Base-by-base conservation (phyloP, 1,139 yeast genomes). In the Casaregolazyma suthepensis region DNA sequence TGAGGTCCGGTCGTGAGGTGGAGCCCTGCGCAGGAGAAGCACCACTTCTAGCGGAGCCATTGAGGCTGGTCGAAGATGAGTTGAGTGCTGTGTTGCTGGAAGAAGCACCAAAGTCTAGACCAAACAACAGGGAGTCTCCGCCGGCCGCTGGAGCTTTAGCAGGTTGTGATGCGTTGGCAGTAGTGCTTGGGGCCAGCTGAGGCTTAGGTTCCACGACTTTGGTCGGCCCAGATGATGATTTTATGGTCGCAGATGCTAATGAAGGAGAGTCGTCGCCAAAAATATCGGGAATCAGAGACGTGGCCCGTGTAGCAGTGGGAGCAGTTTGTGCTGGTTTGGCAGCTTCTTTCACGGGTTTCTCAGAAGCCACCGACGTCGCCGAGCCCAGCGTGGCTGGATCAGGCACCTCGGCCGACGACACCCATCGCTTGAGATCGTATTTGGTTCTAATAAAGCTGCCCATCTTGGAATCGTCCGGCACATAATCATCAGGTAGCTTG, bases 341-440 rank as follows among this genome's bases (percentile, higher is more conserved):
- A 10, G 22, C 38, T n/a, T 17, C 43, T 12, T 26, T 1, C 10
- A 22, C n/a, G 5, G 53, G 49, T 12, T 37, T 15, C 31, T 53
- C 45, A 26, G 46, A 37, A 31, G 53, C 49, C 37, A 17, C 46
- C 12, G 52, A 43, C 19, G 31, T 51, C 12, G 56, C 45, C 5
- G 56, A 49, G 44, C 48, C 62, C 38, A 69, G 53, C 1, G 80
- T 67, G 59, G 77, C 68, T 1, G 90, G 88, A 61, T 83, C 83
- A 3, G 91, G 91, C 19, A 81, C 67, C 5, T 65, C 66, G 4
- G 76, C 57, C 22, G 80, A 70, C 18, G 72, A 67, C 13, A 78
- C 83, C 99, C 99, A 93, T 66, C 91, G 86, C 71, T 85, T 88
- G 72, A 86, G 67, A 61, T 89, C 98, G 66, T 93, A 93, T 69